Conservation (phyloP, 2,329 filamentous ascomycete species). For the Pseudogymnoascus sp. region DNA sequence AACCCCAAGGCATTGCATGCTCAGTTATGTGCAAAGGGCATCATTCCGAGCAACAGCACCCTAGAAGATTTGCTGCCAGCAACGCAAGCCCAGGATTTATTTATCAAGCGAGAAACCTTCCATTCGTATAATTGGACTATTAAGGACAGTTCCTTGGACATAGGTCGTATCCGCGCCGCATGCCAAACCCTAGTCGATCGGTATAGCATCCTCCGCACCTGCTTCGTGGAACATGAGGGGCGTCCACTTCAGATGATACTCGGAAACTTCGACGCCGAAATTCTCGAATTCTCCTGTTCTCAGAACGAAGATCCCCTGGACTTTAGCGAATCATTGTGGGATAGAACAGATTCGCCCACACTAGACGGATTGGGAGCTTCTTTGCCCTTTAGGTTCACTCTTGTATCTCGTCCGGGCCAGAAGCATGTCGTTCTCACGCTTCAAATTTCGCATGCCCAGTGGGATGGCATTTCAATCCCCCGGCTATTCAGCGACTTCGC, state of each 20-base stretch:
- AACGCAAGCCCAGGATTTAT: conserved; percentile 11
- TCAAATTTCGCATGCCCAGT: conserved; percentile 7
- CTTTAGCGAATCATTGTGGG: not conserved
- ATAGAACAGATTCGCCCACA: not conserved
- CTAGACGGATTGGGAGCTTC: not conserved
- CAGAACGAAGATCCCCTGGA: not conserved
- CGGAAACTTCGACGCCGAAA: not conserved
- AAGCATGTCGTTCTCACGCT: not conserved
- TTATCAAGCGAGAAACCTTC: not conserved
- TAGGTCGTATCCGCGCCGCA: not conserved
- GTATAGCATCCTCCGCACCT: conserved; percentile 13
- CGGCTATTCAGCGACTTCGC: not conserved
- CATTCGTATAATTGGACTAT: conserved; percentile 9
- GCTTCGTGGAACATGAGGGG: conserved; percentile 10
- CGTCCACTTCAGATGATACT: conserved; percentile 11
- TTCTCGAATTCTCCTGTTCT: not conserved
- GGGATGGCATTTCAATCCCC: not conserved
- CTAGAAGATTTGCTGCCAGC: conserved; percentile 14
- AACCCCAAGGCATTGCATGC: not conserved
- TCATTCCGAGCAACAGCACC: not conserved
- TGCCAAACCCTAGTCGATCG: conserved; percentile 8
- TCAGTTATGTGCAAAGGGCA: not conserved
- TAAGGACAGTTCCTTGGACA: conserved; percentile 9
- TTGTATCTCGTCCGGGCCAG: not conserved
- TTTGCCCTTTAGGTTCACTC: not conserved